Percentiles rank a stretch among this genome's conserved stretches.
Conservation (phyloP, 805 yeast species). For the Wickerhamiella spandovensis region DNA sequence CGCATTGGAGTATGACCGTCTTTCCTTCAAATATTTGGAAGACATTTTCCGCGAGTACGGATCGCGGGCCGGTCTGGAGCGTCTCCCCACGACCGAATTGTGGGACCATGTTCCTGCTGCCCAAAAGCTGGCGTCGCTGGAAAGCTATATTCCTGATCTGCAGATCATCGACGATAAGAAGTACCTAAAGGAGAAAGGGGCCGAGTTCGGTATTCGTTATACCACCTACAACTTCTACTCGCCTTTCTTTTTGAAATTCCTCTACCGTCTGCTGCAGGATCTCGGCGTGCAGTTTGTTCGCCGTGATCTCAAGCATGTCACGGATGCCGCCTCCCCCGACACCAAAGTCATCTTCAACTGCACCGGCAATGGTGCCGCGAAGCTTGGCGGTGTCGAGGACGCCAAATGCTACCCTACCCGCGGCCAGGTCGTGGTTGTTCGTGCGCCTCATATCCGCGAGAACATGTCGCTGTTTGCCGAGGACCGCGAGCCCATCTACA, state of each 20-base stretch:
- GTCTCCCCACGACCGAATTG: slow-evolving; percentile 41
- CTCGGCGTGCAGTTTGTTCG: slow-evolving; percentile 42
- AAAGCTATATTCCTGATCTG: slow-evolving; percentile 38
- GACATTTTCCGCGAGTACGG: slow-evolving; percentile 36
- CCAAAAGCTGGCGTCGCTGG: slow-evolving; percentile 35
- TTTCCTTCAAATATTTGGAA: slow-evolving; percentile 39
- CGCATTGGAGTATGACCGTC: slow-evolving; percentile 40
- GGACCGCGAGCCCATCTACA: slow-evolving; percentile 38
- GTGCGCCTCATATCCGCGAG: slow-evolving; percentile 53
- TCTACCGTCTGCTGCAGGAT: slow-evolving; percentile 32
- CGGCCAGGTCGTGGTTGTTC: slow-evolving; percentile 66
- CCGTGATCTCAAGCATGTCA: slow-evolving; percentile 36
- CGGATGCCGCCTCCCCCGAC: slow-evolving; percentile 33
- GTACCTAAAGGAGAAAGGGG: slow-evolving; percentile 37
- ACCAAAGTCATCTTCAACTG: slow-evolving; percentile 55
- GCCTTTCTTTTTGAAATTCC: slow-evolving; percentile 42
- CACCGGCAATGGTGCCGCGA: slow-evolving; percentile 57
- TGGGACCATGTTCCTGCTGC: slow-evolving; percentile 40
- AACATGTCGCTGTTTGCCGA: slow-evolving; percentile 27
- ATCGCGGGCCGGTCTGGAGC: slow-evolving; percentile 41
- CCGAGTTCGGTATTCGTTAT: slow-evolving; percentile 40
- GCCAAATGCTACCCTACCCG: slow-evolving; percentile 52
- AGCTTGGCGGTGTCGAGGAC: slow-evolving; percentile 55
- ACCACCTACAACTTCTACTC: slow-evolving; percentile 61
- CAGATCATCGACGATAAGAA: slow-evolving; percentile 22